Percentiles rank a stretch among this genome's conserved stretches.
Evolutionary conservation across 768 basidiomycete species (phyloP).

Genomic region (Naganishia randhawae): DNA sequence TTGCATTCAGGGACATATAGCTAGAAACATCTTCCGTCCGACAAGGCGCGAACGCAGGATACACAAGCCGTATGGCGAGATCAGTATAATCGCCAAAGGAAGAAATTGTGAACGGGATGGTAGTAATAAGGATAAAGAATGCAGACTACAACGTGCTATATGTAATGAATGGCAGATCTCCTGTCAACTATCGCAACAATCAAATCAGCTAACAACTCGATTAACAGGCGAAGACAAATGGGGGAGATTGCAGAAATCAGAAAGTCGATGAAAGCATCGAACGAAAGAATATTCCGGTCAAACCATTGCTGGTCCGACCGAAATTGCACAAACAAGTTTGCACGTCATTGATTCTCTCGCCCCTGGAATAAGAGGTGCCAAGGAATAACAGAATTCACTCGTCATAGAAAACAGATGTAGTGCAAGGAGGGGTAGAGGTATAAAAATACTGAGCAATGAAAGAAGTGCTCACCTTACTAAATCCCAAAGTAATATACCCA

Average conservation of each 20-base stretch:
- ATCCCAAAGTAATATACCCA: not conserved
- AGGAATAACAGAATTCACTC: constrained; percentile 25
- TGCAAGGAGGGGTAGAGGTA: not conserved
- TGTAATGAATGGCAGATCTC: not conserved
- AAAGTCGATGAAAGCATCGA: constrained; percentile 24
- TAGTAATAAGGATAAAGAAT: not conserved
- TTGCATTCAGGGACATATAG: no score
- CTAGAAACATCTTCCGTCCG: no score
- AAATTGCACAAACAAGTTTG: constrained; percentile 17
- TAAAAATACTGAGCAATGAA: not conserved
- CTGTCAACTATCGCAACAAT: not conserved
- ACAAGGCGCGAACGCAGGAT: no score
- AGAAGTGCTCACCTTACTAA: constrained; percentile 8
- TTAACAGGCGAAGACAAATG: not conserved
- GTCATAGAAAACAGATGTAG: constrained; percentile 5
- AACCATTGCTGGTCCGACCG: constrained; percentile 13
- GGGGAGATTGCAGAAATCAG: constrained; percentile 7
- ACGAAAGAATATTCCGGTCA: constrained; percentile 15
- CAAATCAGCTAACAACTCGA: not conserved
- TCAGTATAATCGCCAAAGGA: no score
- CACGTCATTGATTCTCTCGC: constrained; percentile 17
- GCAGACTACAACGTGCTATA: not conserved
- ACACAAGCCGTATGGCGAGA: not conserved
- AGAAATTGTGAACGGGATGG: not conserved
- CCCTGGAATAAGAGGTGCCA: constrained; percentile 26